A percentile compares a stretch with the other conserved stretches of the same genome.
These are phyloP conservation scores for Mycena vulgaris DNA, from an alignment of 768 basidiomycete genomes.

Conservation along the genomic window DNA sequence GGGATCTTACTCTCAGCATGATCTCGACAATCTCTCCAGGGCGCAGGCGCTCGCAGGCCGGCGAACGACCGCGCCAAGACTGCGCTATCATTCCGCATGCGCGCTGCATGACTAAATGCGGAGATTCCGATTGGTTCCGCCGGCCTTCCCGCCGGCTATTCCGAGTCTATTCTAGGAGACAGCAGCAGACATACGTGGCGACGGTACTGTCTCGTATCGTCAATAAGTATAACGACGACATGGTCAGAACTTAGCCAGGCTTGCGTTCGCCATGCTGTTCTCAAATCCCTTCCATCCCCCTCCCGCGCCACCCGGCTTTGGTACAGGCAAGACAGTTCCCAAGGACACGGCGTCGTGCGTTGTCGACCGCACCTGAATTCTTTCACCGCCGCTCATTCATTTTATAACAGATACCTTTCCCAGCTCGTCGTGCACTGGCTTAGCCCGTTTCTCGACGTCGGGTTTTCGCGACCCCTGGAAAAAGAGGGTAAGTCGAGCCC, in stretches of 20 bases:
- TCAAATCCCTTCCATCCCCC: constrained; percentile 38
- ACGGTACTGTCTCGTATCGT: too few species aligned
- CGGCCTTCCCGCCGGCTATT: too few species aligned
- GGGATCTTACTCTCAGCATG: too few species aligned
- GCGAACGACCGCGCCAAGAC: too few species aligned
- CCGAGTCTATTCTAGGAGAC: too few species aligned
- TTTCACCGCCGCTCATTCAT: neutral
- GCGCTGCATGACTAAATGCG: too few species aligned
- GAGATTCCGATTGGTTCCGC: too few species aligned
- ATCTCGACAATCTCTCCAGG: too few species aligned
- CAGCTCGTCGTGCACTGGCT: constrained; percentile 68
- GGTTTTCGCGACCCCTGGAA: constrained; percentile 71
- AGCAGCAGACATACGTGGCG: too few species aligned
- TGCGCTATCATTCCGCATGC: too few species aligned
- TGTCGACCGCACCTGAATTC: neutral
- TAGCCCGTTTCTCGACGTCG: constrained; percentile 67
- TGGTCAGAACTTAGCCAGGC: neutral
- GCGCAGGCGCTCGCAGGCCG: too few species aligned
- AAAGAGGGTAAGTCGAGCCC: constrained; percentile 61
- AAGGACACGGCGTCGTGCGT: constrained; percentile 53
- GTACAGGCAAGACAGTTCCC: constrained; percentile 38
- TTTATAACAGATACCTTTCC: constrained; percentile 57
- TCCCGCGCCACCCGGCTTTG: constrained; percentile 43
- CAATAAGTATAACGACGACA: neutral
- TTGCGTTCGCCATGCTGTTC: constrained; percentile 11